These are phyloP conservation scores for Chlorella sp. DNA, from an alignment of 139 green algal genomes.

Conservation along the genomic window DNA sequence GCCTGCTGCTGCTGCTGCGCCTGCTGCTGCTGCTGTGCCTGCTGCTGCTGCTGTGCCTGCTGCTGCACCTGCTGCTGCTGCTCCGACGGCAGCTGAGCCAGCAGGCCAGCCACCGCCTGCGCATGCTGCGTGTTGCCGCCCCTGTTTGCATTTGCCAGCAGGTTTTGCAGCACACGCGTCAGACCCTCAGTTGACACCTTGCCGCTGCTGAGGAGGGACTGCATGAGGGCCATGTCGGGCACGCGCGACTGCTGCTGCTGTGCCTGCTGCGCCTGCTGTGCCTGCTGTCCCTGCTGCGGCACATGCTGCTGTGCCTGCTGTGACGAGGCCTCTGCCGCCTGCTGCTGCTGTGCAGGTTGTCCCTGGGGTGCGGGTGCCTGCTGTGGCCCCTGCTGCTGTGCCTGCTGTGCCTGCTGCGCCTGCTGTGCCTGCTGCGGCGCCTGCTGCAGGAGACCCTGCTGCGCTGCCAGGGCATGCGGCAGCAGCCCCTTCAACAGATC, in stretches of 20 bases:
- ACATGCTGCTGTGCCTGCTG: neutral
- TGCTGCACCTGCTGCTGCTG: neutral
- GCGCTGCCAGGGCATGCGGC: neutral
- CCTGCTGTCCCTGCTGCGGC: neutral
- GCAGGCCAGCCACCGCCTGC: conserved; percentile 1
- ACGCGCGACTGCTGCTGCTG: neutral
- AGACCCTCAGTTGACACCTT: neutral
- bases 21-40: neutral
- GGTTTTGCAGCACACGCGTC: neutral
- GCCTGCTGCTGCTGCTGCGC: neutral
- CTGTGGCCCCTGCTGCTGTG: too few relatives aligned
- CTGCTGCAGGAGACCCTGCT: too few relatives aligned
- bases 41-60: neutral
- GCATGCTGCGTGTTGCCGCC: neutral
- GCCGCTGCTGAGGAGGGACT: neutral
- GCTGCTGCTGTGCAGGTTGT: neutral
- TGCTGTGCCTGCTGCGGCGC: neutral
- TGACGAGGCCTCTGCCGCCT: neutral
- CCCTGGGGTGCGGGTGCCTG: too few relatives aligned
- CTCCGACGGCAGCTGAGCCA: neutral
- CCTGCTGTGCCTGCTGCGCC: neutral
- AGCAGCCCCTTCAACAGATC: neutral
- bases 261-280: neutral
- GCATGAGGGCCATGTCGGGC: neutral
- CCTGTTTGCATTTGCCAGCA: neutral